phyloP scores from a whole-genome alignment of 805 yeast genomes.

The Candida nitratophila region DNA sequence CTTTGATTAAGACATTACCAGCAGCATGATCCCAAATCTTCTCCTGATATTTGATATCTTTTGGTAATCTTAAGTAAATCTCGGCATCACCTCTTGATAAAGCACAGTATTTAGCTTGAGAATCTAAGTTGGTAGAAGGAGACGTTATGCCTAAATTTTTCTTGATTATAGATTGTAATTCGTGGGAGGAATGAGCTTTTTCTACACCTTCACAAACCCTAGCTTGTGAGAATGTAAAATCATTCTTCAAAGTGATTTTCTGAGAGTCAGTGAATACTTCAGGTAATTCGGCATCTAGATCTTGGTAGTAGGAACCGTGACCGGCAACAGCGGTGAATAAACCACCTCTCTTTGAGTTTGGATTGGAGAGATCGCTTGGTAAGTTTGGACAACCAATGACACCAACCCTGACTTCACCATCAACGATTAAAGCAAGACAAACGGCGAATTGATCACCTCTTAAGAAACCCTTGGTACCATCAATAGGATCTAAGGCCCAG shows the following conservation, averaged over 20 bases:
- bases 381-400: slow-evolving; percentile 96
- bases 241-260: slow-evolving; percentile 46
- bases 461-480: slow-evolving; percentile 94
- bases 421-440: slow-evolving; percentile 82
- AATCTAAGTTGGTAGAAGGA: slow-evolving; percentile 71
- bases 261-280: slow-evolving; percentile 31
- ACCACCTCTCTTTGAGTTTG: slow-evolving; percentile 54
- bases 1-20: slow-evolving; percentile 78
- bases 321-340: slow-evolving; percentile 64
- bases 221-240: slow-evolving; percentile 38
- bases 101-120: slow-evolving; percentile 94
- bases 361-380: slow-evolving; percentile 38
- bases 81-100: slow-evolving; percentile 90
- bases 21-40: slow-evolving; percentile 99
- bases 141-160: slow-evolving; percentile 48
- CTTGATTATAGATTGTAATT: slow-evolving; percentile 74
- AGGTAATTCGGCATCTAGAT: slow-evolving; percentile 28
- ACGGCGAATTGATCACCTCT: slow-evolving; percentile 97
- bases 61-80: slow-evolving; percentile 83
- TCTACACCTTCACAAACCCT: slow-evolving; percentile 91
- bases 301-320: slow-evolving; percentile 57
- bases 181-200: slow-evolving; percentile 90
- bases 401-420: slow-evolving; percentile 81
- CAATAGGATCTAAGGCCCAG: slow-evolving; percentile 98
- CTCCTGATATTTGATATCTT: slow-evolving; percentile 68